These are phyloP conservation scores for Trametes versicolor DNA, from an alignment of 1,284 basidiomycete genomes.

Conservation along the genomic window DNA sequence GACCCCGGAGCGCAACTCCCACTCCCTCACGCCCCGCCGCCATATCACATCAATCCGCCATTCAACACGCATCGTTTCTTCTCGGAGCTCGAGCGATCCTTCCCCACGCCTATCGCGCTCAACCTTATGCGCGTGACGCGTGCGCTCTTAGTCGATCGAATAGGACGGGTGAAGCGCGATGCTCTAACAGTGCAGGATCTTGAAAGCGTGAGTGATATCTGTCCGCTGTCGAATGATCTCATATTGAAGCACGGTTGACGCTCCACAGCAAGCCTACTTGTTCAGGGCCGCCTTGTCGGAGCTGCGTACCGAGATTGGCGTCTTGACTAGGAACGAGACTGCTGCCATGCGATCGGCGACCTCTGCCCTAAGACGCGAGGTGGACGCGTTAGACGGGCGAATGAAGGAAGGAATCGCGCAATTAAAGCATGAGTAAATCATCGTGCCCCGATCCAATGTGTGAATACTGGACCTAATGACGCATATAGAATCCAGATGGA, in stretches of 20 bases:
- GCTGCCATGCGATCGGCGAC: constrained; percentile 82
- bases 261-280: constrained; percentile 90
- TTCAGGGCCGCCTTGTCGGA: constrained; percentile 95
- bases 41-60: constrained; percentile 46
- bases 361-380: constrained; percentile 84
- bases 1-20: constrained; percentile 35
- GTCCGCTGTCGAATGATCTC: no score
- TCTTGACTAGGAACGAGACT: constrained; percentile 88
- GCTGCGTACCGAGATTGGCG: constrained; percentile 87
- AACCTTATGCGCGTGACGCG: constrained; percentile 91
- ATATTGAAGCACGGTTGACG: background rate
- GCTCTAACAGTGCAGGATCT: constrained; percentile 87
- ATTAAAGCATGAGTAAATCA: constrained; percentile 88
- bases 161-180: constrained; percentile 78
- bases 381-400: constrained; percentile 88
- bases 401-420: constrained; percentile 94
- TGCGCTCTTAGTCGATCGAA: constrained; percentile 80
- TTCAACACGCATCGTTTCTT: constrained; percentile 65
- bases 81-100: constrained; percentile 70
- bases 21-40: constrained; percentile 33
- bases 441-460: background rate
- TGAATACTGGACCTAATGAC: background rate
- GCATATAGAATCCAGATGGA: constrained; percentile 89
- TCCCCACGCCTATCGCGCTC: constrained; percentile 74
- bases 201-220: constrained; percentile 78